phyloP scores from a whole-genome alignment of 2,329 filamentous ascomycete species.

The Sporothrix phasma region DNA sequence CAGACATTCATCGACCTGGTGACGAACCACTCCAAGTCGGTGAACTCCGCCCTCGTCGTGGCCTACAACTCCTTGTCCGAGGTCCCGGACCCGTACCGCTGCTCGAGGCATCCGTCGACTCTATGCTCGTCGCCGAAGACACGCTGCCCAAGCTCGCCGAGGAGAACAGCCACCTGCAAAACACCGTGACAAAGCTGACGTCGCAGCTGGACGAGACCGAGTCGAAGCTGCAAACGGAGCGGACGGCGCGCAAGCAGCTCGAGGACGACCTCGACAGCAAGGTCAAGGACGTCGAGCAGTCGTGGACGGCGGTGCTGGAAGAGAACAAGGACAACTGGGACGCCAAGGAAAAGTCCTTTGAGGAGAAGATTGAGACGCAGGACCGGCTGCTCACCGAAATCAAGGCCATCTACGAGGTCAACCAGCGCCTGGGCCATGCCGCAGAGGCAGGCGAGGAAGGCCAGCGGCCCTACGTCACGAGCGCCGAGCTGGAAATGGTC shows the following conservation, averaged over 20 bases:
- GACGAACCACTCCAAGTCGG: slow-evolving; percentile 89
- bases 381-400: slow-evolving; percentile 86
- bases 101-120: slow-evolving; percentile 91
- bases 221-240: slow-evolving; percentile 67
- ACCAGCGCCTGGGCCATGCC: slow-evolving; percentile 58
- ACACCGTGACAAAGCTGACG: slow-evolving; percentile 64
- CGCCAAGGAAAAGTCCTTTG: slow-evolving; percentile 75
- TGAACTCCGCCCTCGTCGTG: slow-evolving; percentile 86
- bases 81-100: slow-evolving; percentile 90
- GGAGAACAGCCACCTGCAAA: slow-evolving; percentile 82
- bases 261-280: slow-evolving; percentile 68
- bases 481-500: slow-evolving; percentile 88
- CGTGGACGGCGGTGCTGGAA: slow-evolving; percentile 79
- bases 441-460: slow-evolving; percentile 38
- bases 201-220: slow-evolving; percentile 77
- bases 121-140: slow-evolving; percentile 83
- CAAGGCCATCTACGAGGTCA: slow-evolving; percentile 95
- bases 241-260: slow-evolving; percentile 58
- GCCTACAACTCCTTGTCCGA: slow-evolving; percentile 90
- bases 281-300: slow-evolving; percentile 81
- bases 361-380: slow-evolving; percentile 91
- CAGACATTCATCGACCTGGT: slow-evolving; percentile 95
- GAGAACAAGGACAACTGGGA: slow-evolving; percentile 97
- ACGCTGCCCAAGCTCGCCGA: slow-evolving; percentile 79
- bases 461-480: slow-evolving; percentile 58